Percentiles rank a stretch among this genome's conserved stretches.
Evolutionary conservation across 2,329 filamentous ascomycete species (phyloP).

Genomic region (Penicillium sp.): DNA sequence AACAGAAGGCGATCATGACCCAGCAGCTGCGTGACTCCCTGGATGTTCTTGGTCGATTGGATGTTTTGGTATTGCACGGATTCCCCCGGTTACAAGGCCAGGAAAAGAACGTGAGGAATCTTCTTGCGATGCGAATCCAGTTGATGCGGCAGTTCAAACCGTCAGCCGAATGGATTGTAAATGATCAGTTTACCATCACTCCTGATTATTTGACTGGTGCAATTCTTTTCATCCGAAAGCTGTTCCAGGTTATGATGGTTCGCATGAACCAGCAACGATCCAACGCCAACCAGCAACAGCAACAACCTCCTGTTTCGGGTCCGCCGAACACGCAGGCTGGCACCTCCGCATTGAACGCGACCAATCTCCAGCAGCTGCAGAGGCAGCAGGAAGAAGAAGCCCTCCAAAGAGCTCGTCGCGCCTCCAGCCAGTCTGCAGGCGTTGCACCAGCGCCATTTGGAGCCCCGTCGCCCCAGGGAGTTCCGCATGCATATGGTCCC

Average conservation of each 20-base stretch:
- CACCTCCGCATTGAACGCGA: constrained; percentile 43
- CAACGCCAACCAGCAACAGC: constrained; percentile 13
- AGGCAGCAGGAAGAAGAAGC: constrained; percentile 44
- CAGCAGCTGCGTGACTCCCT: constrained; percentile 42
- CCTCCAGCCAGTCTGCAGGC: constrained; percentile 39
- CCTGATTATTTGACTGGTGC: constrained; percentile 39
- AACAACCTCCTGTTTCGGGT: constrained; percentile 14
- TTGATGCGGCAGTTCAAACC: constrained; percentile 48
- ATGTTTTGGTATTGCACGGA: constrained; percentile 39
- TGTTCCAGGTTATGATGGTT: constrained; percentile 41
- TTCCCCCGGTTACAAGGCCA: constrained; percentile 41
- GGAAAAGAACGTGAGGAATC: constrained; percentile 37
- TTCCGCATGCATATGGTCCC: constrained; percentile 56
- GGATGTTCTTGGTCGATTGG: constrained; percentile 45
- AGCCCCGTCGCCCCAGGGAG: constrained; percentile 55
- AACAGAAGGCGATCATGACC: constrained; percentile 39
- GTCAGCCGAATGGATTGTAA: constrained; percentile 40
- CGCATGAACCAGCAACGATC: constrained; percentile 34
- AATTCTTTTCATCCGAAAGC: constrained; percentile 40
- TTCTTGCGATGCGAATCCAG: constrained; percentile 44
- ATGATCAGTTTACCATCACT: constrained; percentile 46
- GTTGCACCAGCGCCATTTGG: constrained; percentile 55
- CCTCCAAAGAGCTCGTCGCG: constrained; percentile 37
- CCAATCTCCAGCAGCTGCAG: constrained; percentile 48
- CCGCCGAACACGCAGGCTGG: constrained; percentile 25